Evolutionary conservation across 495 filamentous ascomycete genomes (phyloP).

Genomic region (Delitschia confertaspora): DNA sequence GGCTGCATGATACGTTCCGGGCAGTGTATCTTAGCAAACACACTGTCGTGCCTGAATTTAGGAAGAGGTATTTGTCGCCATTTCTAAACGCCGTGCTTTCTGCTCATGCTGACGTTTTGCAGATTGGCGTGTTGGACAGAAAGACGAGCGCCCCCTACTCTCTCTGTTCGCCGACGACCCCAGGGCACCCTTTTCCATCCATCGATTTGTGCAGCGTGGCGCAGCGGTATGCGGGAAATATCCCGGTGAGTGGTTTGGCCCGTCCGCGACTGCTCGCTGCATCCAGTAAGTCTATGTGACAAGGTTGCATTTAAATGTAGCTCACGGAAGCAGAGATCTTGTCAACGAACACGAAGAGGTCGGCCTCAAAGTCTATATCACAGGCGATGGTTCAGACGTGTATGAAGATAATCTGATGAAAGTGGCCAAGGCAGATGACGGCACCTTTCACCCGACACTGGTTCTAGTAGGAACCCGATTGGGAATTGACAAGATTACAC

Average conservation of each 20-base stretch:
- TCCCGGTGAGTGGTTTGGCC: constrained; percentile 98
- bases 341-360: constrained; percentile 49
- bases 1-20: constrained; percentile 98
- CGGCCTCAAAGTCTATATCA: constrained; percentile 72
- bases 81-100: constrained; percentile 16
- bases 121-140: constrained; percentile 72
- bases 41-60: constrained; percentile 58
- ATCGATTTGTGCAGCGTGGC: constrained; percentile 85
- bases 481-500: constrained; percentile 87
- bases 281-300: constrained; percentile 67
- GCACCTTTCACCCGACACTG: constrained; percentile 68
- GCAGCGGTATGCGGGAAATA: constrained; percentile 84
- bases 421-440: constrained; percentile 55
- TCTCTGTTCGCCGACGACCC: constrained; percentile 83
- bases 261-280: constrained; percentile 92
- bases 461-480: constrained; percentile 81
- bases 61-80: constrained; percentile 59
- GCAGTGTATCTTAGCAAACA: constrained; percentile 85
- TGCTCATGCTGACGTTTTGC: constrained; percentile 1
- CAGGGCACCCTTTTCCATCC: constrained; percentile 84
- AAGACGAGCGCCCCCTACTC: constrained; percentile 63
- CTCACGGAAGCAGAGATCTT: constrained; percentile 50
- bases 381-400: constrained; percentile 80
- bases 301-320: not conserved
- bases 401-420: constrained; percentile 81